These are phyloP conservation scores for Asparagopsis taxiformis DNA, from an alignment of 31 red algal genomes.

Conservation along the genomic window DNA sequence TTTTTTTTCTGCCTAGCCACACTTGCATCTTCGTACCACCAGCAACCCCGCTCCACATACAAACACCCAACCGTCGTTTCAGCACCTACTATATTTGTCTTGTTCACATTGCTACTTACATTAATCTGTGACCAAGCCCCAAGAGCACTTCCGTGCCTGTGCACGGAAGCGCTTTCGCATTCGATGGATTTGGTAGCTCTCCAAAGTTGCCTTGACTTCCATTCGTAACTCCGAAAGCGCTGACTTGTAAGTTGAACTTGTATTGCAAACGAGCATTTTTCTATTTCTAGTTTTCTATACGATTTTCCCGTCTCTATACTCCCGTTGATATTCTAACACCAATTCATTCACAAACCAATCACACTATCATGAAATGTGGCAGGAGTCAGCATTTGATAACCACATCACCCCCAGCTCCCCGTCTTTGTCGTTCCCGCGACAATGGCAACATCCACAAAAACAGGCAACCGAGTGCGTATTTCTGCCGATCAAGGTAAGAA, in stretches of 20 bases:
- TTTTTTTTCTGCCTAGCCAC: conserved; percentile 6
- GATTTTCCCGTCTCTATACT: neutral
- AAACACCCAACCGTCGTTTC: no score
- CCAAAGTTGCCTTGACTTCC: conserved; percentile 7
- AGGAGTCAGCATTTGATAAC: no score
- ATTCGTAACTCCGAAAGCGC: conserved; percentile 15
- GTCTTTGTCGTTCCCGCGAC: neutral
- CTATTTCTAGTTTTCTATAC: neutral
- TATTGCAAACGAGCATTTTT: conserved; percentile 13
- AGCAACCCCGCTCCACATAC: neutral
- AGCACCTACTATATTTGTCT: no score
- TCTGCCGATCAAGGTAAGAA: neutral
- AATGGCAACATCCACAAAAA: conserved; percentile 17
- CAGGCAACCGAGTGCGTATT: conserved; percentile 15
- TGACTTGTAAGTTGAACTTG: conserved; percentile 49
- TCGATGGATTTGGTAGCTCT: conserved; percentile 29
- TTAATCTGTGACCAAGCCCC: no score
- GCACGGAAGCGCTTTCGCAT: conserved; percentile 20
- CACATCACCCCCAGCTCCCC: no score
- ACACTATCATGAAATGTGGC: no score
- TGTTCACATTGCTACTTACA: no score
- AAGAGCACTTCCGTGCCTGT: conserved; percentile 1
- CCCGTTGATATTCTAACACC: neutral
- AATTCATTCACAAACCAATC: conserved; percentile 1
- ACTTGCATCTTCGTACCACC: neutral